phyloP scores from a whole-genome alignment of 2,329 filamentous ascomycete species.

The Fusarium kyushuense region DNA sequence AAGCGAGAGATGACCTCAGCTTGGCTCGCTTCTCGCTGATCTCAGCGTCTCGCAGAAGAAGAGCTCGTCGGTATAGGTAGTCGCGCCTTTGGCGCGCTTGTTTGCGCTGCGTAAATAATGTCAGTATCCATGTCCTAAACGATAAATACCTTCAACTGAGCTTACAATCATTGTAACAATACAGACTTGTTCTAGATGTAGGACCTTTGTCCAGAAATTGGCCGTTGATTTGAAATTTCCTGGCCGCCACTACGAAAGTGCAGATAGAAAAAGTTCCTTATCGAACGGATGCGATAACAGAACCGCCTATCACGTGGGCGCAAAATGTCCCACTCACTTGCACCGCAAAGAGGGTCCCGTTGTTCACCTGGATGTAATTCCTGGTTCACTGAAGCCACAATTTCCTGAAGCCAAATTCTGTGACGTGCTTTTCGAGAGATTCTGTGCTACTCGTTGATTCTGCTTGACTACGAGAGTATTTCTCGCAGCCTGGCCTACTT shows the following conservation, averaged over 20 bases:
- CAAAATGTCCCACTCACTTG: slow-evolving; percentile 56
- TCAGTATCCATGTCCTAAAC: slow-evolving; percentile 35
- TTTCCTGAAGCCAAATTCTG: slow-evolving; percentile 35
- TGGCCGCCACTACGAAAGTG: slow-evolving; percentile 3
- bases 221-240: slow-evolving; percentile 34
- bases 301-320: slow-evolving; percentile 57
- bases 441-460: slow-evolving; percentile 8
- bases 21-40: slow-evolving; percentile 92
- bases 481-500: slow-evolving; percentile 31
- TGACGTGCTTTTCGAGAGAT: slow-evolving; percentile 23
- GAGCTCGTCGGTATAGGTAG: slow-evolving; percentile 87
- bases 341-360: slow-evolving; percentile 44
- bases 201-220: slow-evolving; percentile 22
- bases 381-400: slow-evolving; percentile 46
- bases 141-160: neutral
- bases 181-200: slow-evolving; percentile 12
- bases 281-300: slow-evolving; percentile 48
- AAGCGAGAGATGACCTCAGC: slow-evolving; percentile 86
- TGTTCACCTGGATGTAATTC: slow-evolving; percentile 47
- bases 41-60: slow-evolving; percentile 89
- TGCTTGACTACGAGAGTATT: slow-evolving; percentile 16
- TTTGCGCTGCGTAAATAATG: slow-evolving; percentile 51
- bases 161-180: slow-evolving; percentile 52
- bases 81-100: slow-evolving; percentile 58
- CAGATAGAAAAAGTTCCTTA: slow-evolving; percentile 50